Base-by-base conservation (phyloP, 2,329 filamentous ascomycete species). In the Arthrinium phaeospermum region DNA sequence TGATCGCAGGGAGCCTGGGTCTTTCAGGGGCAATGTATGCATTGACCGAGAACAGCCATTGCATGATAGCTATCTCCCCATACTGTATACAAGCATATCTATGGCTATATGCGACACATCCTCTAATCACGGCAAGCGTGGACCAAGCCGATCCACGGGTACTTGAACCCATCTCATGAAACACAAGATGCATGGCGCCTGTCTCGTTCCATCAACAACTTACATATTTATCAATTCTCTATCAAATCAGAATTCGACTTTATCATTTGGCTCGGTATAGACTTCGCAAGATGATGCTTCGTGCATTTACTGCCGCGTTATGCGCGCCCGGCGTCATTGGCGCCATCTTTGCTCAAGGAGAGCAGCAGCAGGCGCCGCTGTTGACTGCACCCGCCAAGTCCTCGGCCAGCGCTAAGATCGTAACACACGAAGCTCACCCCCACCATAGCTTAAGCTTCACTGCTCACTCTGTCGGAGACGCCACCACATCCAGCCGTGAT, bases 371-470 rank as follows among this genome's bases (percentile, higher is more conserved):
- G 34, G 34, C 57, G 57, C 57, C 34, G 57, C 34, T 64, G 57
- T 41, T 41, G 34, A 19, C 57, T 24, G 34, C 34, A 41, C 8
- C 34, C 34, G 34, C 37, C 57, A 34, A 64, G 34, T 64, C 30
- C 57, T 41, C 19, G 57, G 57, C 30, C 37, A n/a, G 34, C 57
- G 57, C 57, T 64, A 41, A 24, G 5, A 34, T 64, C 30, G 57
- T 64, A 3, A 64, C 57, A 6, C 57, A 64, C 34, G 30, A 64
- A 64, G 57, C 57, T 64, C 57, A 64, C n/a, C 57, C 57, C 57
- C 57, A 64, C 57, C 57, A 64, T 41, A 64, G 57, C 57, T 64
- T 64, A 10, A 64, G 57, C 57, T 64, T 64, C 57, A 64, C 57
- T 64, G 57, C 57, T n/a, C 57, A 64, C 57, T 64, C 57, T 22